A percentile compares a stretch with the other conserved stretches of the same genome.
These are phyloP conservation scores for Scutellaria barbata DNA, from an alignment of 257 asterid species.

Conservation along the genomic window DNA sequence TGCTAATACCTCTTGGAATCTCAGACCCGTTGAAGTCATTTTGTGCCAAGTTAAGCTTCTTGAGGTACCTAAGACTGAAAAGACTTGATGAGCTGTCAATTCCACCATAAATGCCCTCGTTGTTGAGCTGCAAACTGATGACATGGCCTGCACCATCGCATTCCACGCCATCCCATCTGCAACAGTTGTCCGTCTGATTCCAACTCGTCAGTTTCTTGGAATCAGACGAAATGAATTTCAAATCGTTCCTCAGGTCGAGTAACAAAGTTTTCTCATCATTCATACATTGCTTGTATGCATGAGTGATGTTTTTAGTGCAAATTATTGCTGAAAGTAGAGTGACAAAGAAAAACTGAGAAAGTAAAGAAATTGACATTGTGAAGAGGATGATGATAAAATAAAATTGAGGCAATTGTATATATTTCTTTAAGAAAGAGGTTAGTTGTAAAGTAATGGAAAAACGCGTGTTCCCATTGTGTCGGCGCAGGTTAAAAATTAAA, in stretches of 20 bases:
- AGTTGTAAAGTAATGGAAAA: too few species aligned
- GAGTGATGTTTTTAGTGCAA: background rate
- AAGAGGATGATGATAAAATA: background rate
- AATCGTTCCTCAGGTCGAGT: slow-evolving; percentile 24
- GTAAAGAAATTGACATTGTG: background rate
- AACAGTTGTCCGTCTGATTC: slow-evolving; percentile 38
- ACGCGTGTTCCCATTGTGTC: too few species aligned
- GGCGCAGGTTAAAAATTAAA: too few species aligned
- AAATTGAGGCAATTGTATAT: too few species aligned
- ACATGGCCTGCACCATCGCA: slow-evolving; percentile 42
- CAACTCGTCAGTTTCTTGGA: slow-evolving; percentile 31
- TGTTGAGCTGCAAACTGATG: slow-evolving; percentile 26
- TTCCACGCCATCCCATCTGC: slow-evolving; percentile 44
- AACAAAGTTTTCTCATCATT: slow-evolving; percentile 26
- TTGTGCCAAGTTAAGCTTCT: slow-evolving; percentile 37
- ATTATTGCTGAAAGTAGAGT: background rate
- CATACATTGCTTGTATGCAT: slow-evolving; percentile 28
- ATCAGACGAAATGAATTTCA: background rate
- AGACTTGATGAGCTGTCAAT: slow-evolving; percentile 32
- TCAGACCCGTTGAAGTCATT: slow-evolving; percentile 17
- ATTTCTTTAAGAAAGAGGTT: too few species aligned
- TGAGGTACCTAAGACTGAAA: slow-evolving; percentile 34
- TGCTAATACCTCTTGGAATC: slow-evolving; percentile 38
- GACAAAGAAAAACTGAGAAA: background rate
- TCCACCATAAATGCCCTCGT: background rate